These are phyloP conservation scores for Proliferodiscus dingleyae DNA, from an alignment of 2,329 filamentous ascomycete species.

Conservation along the genomic window DNA sequence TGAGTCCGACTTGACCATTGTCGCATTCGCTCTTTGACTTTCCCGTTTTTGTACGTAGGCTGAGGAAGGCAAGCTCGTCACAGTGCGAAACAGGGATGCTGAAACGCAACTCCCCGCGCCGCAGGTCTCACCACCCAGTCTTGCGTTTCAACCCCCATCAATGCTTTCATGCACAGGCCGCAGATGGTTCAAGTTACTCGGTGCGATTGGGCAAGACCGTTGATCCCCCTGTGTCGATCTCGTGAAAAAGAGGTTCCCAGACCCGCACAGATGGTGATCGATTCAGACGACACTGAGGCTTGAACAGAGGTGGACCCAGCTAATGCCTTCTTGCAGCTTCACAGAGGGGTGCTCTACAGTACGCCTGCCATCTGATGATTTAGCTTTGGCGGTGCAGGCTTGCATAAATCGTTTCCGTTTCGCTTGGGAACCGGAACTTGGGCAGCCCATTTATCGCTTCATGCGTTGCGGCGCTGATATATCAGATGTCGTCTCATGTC, in stretches of 20 bases:
- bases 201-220: neutral
- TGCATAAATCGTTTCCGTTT: neutral
- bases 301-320: neutral
- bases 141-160: neutral
- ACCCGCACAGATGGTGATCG: neutral
- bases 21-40: no score
- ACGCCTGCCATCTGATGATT: neutral
- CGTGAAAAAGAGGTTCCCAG: neutral
- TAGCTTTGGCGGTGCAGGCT: neutral
- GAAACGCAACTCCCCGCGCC: constrained; percentile 1
- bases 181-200: no score
- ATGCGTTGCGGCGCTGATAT: neutral
- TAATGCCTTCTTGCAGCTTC: no score
- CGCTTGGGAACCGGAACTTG: no score
- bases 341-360: neutral
- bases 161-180: neutral
- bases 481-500: neutral
- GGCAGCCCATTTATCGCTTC: no score
- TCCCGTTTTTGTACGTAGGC: no score
- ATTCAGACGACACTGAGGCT: neutral
- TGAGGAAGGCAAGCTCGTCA: no score
- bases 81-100: no score
- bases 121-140: constrained; percentile 1
- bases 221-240: no score
- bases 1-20: no score